phyloP scores from a whole-genome alignment of 129 eudicot genomes.

The Artemisia tridentata region DNA sequence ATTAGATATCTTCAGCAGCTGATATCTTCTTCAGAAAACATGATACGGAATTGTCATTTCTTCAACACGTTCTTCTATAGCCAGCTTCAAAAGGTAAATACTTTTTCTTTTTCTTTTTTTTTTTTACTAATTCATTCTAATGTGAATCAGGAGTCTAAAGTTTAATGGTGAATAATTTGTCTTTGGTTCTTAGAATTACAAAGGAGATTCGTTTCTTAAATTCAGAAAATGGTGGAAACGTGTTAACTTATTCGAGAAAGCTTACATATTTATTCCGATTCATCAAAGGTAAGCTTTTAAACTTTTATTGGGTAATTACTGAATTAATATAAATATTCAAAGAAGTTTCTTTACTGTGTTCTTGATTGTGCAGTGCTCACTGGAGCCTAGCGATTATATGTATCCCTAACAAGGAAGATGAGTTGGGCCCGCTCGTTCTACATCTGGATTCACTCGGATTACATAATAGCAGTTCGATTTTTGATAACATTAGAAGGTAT shows the following conservation, averaged over 20 bases:
- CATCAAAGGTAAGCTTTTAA: conserved; percentile 63
- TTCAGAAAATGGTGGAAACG: conserved; percentile 97
- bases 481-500: conserved; percentile 61
- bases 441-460: conserved; percentile 89
- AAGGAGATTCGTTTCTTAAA: conserved; percentile 53
- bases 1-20: conserved; percentile 69
- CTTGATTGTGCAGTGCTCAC: conserved; percentile 50
- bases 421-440: conserved; percentile 64
- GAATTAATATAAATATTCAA: not conserved
- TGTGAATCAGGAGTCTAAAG: not conserved
- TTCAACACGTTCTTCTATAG: conserved; percentile 84
- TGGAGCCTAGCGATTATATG: conserved; percentile 96
- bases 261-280: conserved; percentile 79
- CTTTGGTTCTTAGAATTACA: conserved; percentile 38
- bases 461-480: conserved; percentile 53
- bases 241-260: conserved; percentile 73
- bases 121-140: not conserved
- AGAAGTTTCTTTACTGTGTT: not conserved
- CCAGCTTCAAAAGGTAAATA: conserved; percentile 72
- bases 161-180: conserved; percentile 9
- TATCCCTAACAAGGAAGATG: conserved; percentile 66
- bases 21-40: conserved; percentile 30
- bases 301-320: not conserved
- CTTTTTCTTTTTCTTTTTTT: not conserved
- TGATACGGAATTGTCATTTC: conserved; percentile 48